phyloP scores from a whole-genome alignment of 805 yeast genomes.

The Novakomyces olei region DNA sequence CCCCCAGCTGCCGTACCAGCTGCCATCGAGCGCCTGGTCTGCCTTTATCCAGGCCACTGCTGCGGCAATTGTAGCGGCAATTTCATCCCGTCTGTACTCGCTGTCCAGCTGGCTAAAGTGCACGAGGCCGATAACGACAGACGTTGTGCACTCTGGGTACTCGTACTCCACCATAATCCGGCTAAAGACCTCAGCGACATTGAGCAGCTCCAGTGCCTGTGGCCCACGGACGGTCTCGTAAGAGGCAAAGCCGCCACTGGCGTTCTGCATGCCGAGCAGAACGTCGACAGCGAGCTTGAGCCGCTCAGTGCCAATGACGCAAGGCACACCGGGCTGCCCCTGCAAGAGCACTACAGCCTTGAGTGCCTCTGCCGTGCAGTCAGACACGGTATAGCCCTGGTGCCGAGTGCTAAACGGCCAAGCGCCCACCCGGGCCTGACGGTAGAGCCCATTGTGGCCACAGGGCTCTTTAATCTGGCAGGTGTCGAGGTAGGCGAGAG shows the following conservation, averaged over 20 bases:
- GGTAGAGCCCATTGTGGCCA: conserved; percentile 47
- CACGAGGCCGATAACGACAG: conserved; percentile 70
- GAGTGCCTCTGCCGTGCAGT: conserved; percentile 88
- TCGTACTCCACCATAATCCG: conserved; percentile 98
- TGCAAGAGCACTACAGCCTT: conserved; percentile 86
- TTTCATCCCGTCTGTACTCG: conserved; percentile 43
- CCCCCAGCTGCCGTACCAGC: conserved; percentile 99
- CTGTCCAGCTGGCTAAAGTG: conserved; percentile 41
- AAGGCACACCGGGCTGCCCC: conserved; percentile 30
- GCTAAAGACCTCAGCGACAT: conserved; percentile 96
- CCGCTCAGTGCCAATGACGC: conserved; percentile 30
- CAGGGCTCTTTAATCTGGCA: conserved; percentile 60
- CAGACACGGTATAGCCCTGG: conserved; percentile 92
- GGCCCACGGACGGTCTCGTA: conserved; percentile 76
- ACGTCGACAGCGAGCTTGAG: conserved; percentile 56
- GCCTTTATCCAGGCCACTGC: conserved; percentile 53
- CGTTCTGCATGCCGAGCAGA: conserved; percentile 52
- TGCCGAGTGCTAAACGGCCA: conserved; percentile 93
- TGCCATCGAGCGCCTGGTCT: conserved; percentile 59
- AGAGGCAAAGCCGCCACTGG: conserved; percentile 79
- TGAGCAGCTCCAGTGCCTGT: conserved; percentile 47
- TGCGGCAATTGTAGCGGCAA: conserved; percentile 42
- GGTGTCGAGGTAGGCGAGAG: conserved; percentile 48
- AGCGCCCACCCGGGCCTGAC: conserved; percentile 71
- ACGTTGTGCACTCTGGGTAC: conserved; percentile 94